Evolutionary conservation across 2,329 filamentous ascomycete species (phyloP).

Genomic region (Botrytis elliptica): DNA sequence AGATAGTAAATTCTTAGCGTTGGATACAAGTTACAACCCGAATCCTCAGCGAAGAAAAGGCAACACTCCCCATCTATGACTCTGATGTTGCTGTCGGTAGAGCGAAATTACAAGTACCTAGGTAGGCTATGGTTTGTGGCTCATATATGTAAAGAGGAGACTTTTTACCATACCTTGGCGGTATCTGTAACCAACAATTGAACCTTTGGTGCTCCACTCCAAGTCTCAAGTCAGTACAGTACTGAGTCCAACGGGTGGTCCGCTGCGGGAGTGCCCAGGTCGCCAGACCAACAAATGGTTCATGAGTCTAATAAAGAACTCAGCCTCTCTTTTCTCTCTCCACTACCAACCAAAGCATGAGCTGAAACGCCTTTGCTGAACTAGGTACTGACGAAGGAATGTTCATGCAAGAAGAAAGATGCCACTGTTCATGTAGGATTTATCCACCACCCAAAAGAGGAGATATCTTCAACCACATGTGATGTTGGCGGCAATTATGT

Average conservation of each 20-base stretch:
- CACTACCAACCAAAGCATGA: not conserved
- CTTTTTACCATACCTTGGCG: not conserved
- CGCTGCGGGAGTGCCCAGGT: conserved; percentile 16
- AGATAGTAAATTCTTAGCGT: not conserved
- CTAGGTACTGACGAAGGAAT: not conserved
- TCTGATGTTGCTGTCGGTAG: not conserved
- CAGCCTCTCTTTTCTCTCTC: conserved; percentile 12
- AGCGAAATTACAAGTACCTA: conserved; percentile 2
- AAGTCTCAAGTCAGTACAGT: not conserved
- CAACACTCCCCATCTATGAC: conserved; percentile 2
- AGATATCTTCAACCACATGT: conserved; percentile 2
- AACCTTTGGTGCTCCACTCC: not conserved
- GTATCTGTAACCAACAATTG: not conserved
- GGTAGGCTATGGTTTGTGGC: conserved; percentile 13
- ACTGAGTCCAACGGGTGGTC: not conserved
- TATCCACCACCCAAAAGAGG: conserved; percentile 5
- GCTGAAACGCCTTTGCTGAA: conserved; percentile 1
- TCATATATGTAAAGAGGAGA: not conserved
- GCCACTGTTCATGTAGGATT: conserved; percentile 11
- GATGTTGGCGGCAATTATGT: conserved; percentile 16
- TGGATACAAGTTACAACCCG: not conserved
- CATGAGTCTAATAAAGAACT: not conserved
- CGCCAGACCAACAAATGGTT: conserved; percentile 8
- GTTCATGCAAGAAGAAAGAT: conserved; percentile 11
- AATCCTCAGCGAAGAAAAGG: not conserved